A percentile compares a stretch with the other conserved stretches of the same genome.
These are phyloP conservation scores for Aegilops bicornis DNA, from an alignment of 176 grass and related monocot genomes.

Conservation along the genomic window DNA sequence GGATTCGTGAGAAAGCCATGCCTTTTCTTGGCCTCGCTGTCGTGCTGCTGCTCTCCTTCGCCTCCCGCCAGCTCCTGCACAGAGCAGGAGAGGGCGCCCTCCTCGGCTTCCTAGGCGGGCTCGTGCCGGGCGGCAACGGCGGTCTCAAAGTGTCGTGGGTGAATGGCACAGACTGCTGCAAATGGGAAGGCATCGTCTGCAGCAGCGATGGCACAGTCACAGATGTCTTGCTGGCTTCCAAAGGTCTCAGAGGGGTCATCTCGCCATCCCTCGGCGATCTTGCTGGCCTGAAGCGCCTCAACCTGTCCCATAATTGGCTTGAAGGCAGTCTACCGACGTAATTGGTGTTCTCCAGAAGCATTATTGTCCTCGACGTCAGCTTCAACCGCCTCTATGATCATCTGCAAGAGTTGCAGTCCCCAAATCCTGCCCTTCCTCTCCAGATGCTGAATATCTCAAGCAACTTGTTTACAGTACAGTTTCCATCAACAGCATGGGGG, in stretches of 20 bases:
- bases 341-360: constrained; percentile 32
- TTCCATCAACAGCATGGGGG: constrained; percentile 27
- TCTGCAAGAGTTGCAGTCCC: constrained; percentile 27
- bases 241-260: constrained; percentile 47
- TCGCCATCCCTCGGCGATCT: constrained; percentile 47
- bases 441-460: constrained; percentile 71
- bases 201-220: constrained; percentile 19
- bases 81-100: too few species aligned
- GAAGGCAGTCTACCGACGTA: not conserved
- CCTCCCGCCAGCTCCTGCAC: too few species aligned
- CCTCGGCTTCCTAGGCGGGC: too few species aligned
- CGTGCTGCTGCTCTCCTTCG: too few species aligned
- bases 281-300: constrained; percentile 31
- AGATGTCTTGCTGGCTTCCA: constrained; percentile 33
- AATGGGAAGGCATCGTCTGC: constrained; percentile 61
- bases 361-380: constrained; percentile 59
- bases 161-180: constrained; percentile 55
- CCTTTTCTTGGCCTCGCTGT: too few species aligned
- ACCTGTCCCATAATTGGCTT: constrained; percentile 54
- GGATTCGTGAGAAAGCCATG: too few species aligned
- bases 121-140: not conserved
- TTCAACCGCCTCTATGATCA: constrained; percentile 46
- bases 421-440: constrained; percentile 24
- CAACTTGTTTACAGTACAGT: constrained; percentile 47
- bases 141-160: constrained; percentile 34